Conservation (phyloP, 805 yeast genomes). For the Ogataea polymorpha region DNA sequence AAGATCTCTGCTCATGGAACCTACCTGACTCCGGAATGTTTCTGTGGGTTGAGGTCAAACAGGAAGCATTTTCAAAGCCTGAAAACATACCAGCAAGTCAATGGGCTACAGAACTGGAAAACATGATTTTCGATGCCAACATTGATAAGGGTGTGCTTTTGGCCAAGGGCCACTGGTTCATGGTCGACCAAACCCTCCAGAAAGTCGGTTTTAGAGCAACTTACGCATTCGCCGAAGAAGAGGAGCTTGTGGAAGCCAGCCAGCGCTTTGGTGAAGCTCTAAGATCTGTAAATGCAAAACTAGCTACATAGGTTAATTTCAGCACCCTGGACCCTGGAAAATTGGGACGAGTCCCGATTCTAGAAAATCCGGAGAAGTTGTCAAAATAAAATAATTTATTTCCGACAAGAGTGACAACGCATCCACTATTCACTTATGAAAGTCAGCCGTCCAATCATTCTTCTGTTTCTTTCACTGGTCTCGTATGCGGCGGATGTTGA, state of each 20-base stretch:
- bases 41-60: constrained; percentile 40
- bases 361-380: constrained; percentile 10
- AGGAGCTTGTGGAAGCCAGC: constrained; percentile 24
- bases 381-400: not conserved
- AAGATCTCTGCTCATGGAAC: constrained; percentile 39
- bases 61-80: constrained; percentile 36
- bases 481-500: constrained; percentile 19
- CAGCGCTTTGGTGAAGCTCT: constrained; percentile 29
- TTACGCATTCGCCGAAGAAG: constrained; percentile 29
- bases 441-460: constrained; percentile 1
- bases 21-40: constrained; percentile 47
- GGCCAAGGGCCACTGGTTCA: constrained; percentile 36
- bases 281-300: constrained; percentile 12
- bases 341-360: constrained; percentile 7
- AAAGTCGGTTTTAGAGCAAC: constrained; percentile 33
- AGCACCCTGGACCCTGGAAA: constrained; percentile 8
- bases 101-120: constrained; percentile 33
- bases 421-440: constrained; percentile 5
- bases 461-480: constrained; percentile 10
- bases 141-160: constrained; percentile 27
- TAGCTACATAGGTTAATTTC: not conserved
- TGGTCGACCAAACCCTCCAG: constrained; percentile 20
- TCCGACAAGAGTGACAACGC: not conserved
- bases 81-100: constrained; percentile 27
- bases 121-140: constrained; percentile 23